Percentiles rank a stretch among this genome's conserved stretches.
Conservation (phyloP, 1,284 basidiomycete genomes). For the Austroboletus novae-zelandiae region DNA sequence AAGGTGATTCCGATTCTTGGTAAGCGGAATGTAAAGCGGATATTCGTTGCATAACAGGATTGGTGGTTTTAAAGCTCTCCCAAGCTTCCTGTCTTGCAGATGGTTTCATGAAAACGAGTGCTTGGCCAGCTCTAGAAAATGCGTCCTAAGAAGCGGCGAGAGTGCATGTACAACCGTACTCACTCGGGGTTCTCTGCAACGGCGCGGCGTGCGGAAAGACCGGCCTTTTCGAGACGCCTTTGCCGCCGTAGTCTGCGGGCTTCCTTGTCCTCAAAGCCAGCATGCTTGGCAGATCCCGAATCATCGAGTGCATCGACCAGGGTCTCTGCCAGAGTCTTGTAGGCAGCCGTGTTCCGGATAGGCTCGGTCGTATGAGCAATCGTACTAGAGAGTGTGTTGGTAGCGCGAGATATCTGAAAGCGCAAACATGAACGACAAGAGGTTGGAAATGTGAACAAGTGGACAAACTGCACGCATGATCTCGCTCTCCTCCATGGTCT, state of each 20-base stretch:
- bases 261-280: conserved; percentile 93
- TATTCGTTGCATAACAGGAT: conserved; percentile 66
- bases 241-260: conserved; percentile 75
- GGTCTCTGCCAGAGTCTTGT: conserved; percentile 89
- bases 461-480: conserved; percentile 76
- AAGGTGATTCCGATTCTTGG: conserved; percentile 92
- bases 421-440: not conserved
- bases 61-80: conserved; percentile 73
- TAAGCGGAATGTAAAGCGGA: conserved; percentile 68
- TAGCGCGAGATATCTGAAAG: conserved; percentile 72
- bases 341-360: conserved; percentile 92
- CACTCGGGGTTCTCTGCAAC: conserved; percentile 78
- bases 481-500: conserved; percentile 92
- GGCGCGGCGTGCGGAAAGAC: conserved; percentile 59
- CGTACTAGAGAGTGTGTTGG: conserved; percentile 73
- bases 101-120: conserved; percentile 81
- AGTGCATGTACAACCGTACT: conserved; percentile 33
- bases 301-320: conserved; percentile 93
- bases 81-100: conserved; percentile 75
- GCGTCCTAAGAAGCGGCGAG: not conserved
- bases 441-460: not conserved
- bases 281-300: conserved; percentile 87
- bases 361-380: conserved; percentile 87
- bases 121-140: conserved; percentile 70
- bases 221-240: conserved; percentile 78